These are phyloP conservation scores for Adansonia rubrostipa DNA, from an alignment of 441 rosid genomes.

Conservation along the genomic window DNA sequence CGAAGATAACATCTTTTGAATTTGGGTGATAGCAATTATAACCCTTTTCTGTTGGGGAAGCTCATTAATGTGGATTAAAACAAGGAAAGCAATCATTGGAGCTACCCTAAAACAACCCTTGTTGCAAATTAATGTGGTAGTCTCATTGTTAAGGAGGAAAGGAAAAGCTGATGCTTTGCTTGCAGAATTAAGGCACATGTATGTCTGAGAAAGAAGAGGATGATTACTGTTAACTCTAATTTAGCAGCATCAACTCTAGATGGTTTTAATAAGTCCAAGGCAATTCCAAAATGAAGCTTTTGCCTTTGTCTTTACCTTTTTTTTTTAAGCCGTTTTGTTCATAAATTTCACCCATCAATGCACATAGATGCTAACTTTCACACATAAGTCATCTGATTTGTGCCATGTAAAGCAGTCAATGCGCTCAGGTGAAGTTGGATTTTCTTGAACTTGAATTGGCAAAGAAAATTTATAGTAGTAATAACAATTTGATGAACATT, in stretches of 20 bases:
- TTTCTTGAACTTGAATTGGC: neutral
- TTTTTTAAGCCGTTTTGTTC: slow-evolving; percentile 40
- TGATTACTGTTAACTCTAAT: slow-evolving; percentile 59
- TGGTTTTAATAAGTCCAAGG: slow-evolving; percentile 81
- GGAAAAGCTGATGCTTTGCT: neutral
- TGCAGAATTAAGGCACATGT: neutral
- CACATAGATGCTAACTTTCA: slow-evolving; percentile 55
- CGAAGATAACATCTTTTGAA: too few relatives aligned
- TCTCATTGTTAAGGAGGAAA: neutral
- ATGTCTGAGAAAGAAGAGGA: slow-evolving; percentile 18
- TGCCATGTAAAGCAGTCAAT: neutral
- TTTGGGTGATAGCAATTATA: too few relatives aligned
- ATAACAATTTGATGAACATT: neutral
- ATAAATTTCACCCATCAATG: slow-evolving; percentile 84
- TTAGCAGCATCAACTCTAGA: slow-evolving; percentile 71
- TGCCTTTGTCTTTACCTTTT: slow-evolving; percentile 63
- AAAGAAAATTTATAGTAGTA: neutral
- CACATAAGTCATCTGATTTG: neutral
- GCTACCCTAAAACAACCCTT: neutral
- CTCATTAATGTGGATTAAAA: neutral
- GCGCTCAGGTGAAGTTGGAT: neutral
- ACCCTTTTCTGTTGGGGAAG: slow-evolving; percentile 13
- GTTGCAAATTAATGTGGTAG: neutral
- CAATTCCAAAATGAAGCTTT: slow-evolving; percentile 80
- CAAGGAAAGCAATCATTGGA: neutral